Base-by-base conservation (phyloP, 2,329 filamentous ascomycete genomes). In the Alternaria hordeiaustralica region DNA sequence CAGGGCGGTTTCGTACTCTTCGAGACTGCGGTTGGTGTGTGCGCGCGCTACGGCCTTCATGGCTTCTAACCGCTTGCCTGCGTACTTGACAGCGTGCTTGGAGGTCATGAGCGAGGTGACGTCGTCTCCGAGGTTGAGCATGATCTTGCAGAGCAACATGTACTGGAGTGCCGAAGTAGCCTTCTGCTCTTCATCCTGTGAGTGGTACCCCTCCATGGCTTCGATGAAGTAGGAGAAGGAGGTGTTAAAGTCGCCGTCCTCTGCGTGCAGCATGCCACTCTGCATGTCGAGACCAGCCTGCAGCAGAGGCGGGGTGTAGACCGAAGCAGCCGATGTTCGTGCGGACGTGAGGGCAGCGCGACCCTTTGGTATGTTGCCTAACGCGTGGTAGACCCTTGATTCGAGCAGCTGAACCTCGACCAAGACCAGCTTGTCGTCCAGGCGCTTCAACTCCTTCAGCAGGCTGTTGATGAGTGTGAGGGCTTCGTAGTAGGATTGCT, bases 131-230 rank as follows among this genome's bases (percentile, higher is more conserved):
- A 96, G 87, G 83, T 99, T 99, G 73, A 99, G 87, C 96, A 99
- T 99, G 81, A 99, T 96, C 86, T 99, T 99, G 89, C 96, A 98
- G 36, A 99, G 90, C 58, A 99, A 88, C 96, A 99, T 99, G 86
- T 99, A 99, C 85, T 99, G 96, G 70, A 99, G 86, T 11, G 96
- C 94, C 12, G 95, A 93, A n/a, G 95, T 96, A n/a, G 96, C 96
- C 82, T 94, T 94, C 68, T 87, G 84, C 43, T 90, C 85, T 79
- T 97, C 94, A 71, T 99, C 96, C 80, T 97, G 94, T 50, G 91
- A 90, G 83, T 96, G 93, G 82, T 98, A 99, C 64, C 96, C 96
- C 79, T 99, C 96, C 68, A 99, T 89, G 3, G 96, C 96, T 84
- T 99, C 96, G 81, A 99, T 98, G 82, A 99, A 99, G 87, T 99